Evolutionary conservation across 208 protist genomes (phyloP).

Genomic region (Blechomonas ayalai): DNA sequence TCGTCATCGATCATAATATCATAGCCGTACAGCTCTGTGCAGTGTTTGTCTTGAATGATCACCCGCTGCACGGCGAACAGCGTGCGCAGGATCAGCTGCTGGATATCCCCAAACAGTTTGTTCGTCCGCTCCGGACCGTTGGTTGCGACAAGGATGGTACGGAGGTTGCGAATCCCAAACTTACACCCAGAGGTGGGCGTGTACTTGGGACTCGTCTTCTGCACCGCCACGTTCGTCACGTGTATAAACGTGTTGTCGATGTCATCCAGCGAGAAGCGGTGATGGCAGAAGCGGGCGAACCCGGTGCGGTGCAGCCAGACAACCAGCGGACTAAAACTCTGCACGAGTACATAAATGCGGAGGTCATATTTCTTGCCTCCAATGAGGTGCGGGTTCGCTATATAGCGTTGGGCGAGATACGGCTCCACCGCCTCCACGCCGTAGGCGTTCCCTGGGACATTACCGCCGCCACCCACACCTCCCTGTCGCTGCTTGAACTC

Average conservation of each 20-base stretch:
- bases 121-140: constrained; percentile 76
- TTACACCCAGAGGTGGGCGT: constrained; percentile 72
- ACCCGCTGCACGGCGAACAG: constrained; percentile 74
- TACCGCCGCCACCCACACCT: constrained; percentile 13
- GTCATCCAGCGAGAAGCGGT: constrained; percentile 86
- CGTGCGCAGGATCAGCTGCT: constrained; percentile 86
- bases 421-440: constrained; percentile 53
- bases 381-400: constrained; percentile 87
- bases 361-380: constrained; percentile 94
- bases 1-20: constrained; percentile 88
- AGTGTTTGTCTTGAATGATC: constrained; percentile 80
- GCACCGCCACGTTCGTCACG: constrained; percentile 96
- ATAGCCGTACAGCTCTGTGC: constrained; percentile 90
- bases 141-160: constrained; percentile 75
- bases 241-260: constrained; percentile 94
- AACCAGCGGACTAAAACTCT: constrained; percentile 76
- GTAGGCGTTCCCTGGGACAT: constrained; percentile 3
- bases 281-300: constrained; percentile 90
- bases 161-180: constrained; percentile 78
- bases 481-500: constrained; percentile 67
- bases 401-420: constrained; percentile 87
- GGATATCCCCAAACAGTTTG: constrained; percentile 90
- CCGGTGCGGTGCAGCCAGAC: constrained; percentile 90
- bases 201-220: constrained; percentile 94
- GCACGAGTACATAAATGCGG: constrained; percentile 90